Conservation (phyloP, 179 eudicot genomes). For the Nepenthes alata region DNA sequence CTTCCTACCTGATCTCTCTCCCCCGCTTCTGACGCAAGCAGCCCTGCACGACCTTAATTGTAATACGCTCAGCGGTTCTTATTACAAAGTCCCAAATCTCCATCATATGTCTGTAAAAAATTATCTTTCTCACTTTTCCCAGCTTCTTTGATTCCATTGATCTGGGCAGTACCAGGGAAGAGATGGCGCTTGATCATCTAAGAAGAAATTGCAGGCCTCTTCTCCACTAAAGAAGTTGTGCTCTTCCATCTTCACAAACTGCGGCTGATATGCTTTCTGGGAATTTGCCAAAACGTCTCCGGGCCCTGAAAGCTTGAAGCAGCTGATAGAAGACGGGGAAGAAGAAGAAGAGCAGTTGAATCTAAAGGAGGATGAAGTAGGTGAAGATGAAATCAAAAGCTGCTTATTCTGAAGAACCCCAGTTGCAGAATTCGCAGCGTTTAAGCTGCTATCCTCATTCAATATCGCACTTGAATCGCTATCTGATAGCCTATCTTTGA, state of each 20-base stretch:
- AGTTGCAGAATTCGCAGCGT: slow-evolving; percentile 24
- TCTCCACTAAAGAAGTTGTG: slow-evolving; percentile 60
- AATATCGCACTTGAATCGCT: slow-evolving; percentile 81
- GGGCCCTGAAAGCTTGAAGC: slow-evolving; percentile 22
- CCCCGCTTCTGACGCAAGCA: slow-evolving; percentile 6
- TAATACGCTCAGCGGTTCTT: neutral
- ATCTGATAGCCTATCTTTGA: slow-evolving; percentile 62
- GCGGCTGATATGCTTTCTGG: slow-evolving; percentile 16
- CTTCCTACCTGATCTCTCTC: slow-evolving; percentile 6
- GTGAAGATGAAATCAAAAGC: slow-evolving; percentile 7
- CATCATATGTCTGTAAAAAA: neutral
- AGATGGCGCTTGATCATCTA: slow-evolving; percentile 70
- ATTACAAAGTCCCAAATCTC: neutral
- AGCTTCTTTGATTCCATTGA: slow-evolving; percentile 31
- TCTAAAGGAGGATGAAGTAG: slow-evolving; percentile 9
- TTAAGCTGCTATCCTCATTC: slow-evolving; percentile 51
- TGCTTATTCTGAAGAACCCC: slow-evolving; percentile 14
- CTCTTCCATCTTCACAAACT: slow-evolving; percentile 64
- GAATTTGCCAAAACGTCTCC: slow-evolving; percentile 15
- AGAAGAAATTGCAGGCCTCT: slow-evolving; percentile 62
- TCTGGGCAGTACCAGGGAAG: slow-evolving; percentile 58
- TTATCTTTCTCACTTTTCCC: neutral
- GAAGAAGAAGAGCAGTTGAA: slow-evolving; percentile 14
- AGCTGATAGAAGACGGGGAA: slow-evolving; percentile 10
- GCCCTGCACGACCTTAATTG: slow-evolving; percentile 2